A percentile compares a stretch with the other conserved stretches of the same genome.
These are phyloP conservation scores for Knufia fluminis DNA, from an alignment of 2,329 filamentous ascomycete genomes.

Conservation along the genomic window DNA sequence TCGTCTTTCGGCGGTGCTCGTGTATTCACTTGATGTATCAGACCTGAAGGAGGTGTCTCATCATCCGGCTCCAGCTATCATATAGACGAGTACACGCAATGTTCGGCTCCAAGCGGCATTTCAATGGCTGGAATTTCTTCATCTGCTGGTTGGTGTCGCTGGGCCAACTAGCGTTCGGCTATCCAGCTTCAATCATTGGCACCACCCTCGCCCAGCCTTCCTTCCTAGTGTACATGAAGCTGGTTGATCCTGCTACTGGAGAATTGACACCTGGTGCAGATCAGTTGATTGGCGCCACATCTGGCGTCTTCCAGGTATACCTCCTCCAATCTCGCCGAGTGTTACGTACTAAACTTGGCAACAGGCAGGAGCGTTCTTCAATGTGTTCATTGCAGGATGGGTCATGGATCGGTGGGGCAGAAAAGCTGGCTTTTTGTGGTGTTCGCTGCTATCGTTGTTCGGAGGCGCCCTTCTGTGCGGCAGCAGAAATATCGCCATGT, in stretches of 20 bases:
- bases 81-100: too few species aligned
- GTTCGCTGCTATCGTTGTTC: constrained; percentile 11
- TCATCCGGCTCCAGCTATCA: too few species aligned
- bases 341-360: background rate
- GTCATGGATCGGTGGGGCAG: constrained; percentile 44
- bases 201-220: constrained; percentile 7
- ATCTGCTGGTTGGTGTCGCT: constrained; percentile 15
- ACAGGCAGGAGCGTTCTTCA: constrained; percentile 14
- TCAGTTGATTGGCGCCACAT: constrained; percentile 12
- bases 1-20: too few species aligned
- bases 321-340: background rate
- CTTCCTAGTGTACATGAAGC: constrained; percentile 8
- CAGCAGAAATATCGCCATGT: constrained; percentile 11
- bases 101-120: constrained; percentile 10
- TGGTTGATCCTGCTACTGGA: constrained; percentile 8
- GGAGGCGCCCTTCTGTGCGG: constrained; percentile 13
- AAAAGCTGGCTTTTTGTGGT: constrained; percentile 38
- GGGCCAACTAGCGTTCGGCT: constrained; percentile 14
- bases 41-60: too few species aligned
- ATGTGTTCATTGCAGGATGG: constrained; percentile 13
- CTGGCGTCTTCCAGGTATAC: constrained; percentile 7
- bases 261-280: background rate
- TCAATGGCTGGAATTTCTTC: constrained; percentile 14
- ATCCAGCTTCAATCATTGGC: constrained; percentile 10
- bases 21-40: too few species aligned